Conservation (phyloP, 306 rosid species). For the Inga laurina region DNA sequence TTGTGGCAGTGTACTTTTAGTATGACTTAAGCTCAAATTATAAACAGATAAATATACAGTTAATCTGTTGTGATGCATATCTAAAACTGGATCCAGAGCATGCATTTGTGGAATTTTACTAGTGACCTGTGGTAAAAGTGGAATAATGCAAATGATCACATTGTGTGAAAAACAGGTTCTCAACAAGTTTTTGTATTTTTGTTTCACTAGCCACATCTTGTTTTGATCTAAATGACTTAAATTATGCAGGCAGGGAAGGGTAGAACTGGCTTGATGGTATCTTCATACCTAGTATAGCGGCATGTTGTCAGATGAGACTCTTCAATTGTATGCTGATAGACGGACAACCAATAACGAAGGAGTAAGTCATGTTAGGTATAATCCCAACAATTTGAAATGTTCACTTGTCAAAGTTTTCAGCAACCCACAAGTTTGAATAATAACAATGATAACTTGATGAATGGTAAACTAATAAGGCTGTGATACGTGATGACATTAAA, state of each 20-base stretch:
- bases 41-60: not conserved
- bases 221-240: slow-evolving; percentile 15
- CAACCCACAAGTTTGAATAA: slow-evolving; percentile 14
- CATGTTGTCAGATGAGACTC: slow-evolving; percentile 86
- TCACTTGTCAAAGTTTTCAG: slow-evolving; percentile 13
- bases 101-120: slow-evolving; percentile 19
- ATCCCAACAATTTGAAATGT: slow-evolving; percentile 42
- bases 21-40: slow-evolving; percentile 22
- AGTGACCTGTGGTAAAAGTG: not conserved
- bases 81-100: not conserved
- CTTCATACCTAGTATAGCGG: slow-evolving; percentile 80
- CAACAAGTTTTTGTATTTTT: not conserved
- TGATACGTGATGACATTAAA: not conserved
- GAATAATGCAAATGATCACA: slow-evolving; percentile 5
- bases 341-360: slow-evolving; percentile 96
- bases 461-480: slow-evolving; percentile 1
- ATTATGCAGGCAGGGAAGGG: slow-evolving; percentile 95
- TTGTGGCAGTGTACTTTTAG: not conserved
- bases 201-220: slow-evolving; percentile 6
- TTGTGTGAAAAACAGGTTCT: not conserved
- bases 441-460: not conserved
- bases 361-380: slow-evolving; percentile 80
- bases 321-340: slow-evolving; percentile 84
- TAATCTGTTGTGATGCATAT: not conserved
- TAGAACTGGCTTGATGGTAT: slow-evolving; percentile 93